Evolutionary conservation across 176 grass and related monocot genomes (phyloP), one percentile per base, ranked within the genome.

Genomic region (Avena eriantha): DNA sequence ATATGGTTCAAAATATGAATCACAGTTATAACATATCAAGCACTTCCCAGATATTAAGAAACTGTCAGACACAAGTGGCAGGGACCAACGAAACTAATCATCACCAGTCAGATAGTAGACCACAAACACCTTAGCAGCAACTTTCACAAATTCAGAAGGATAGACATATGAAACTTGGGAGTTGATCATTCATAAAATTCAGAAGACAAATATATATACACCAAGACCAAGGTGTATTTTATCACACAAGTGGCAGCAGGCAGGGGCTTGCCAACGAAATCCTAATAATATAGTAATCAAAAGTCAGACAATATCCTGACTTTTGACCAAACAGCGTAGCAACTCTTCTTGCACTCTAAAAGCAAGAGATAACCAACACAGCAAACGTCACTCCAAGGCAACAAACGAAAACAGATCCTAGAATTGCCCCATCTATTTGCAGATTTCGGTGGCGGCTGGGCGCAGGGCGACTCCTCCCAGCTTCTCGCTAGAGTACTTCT

Each of bases 401-500:
- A 46, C 56, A 56, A 46, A 87, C 34, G 61, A 53, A 81, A 76
- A 69, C 43, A 33, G 26, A 43, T 47, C 41, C 36, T 64, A 57
- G 59, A 83, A 53, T 46, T 49, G n/a, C 45, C 69, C 69, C 74
- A 31, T 77, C 81, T 71, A 86, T 66, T 79, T 82, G 82, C 85
- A 87, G 84, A 89, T 46, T 60, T 88, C 89, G 9, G 45, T 26
- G 49, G 92, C 93, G 0, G 91, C 79, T 71, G 86, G 84, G 77
- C 88, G 80, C n/a, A 93, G 80, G 12, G 93, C 92, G 1, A 98
- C 96, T 10, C 49, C 84, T 86, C 93, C 92, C 17, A 90, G 86
- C 66, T 94, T 80, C 84, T 94, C 88, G 3, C 61, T 63, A 4
- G 88, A 91, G 65, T 98, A 98, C 46, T 96, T 98, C 85, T 98